A percentile compares a stretch with the other conserved stretches of the same genome.
Evolutionary conservation across 2,329 filamentous ascomycete species (phyloP).

Genomic region (Ophiostoma ulmi): DNA sequence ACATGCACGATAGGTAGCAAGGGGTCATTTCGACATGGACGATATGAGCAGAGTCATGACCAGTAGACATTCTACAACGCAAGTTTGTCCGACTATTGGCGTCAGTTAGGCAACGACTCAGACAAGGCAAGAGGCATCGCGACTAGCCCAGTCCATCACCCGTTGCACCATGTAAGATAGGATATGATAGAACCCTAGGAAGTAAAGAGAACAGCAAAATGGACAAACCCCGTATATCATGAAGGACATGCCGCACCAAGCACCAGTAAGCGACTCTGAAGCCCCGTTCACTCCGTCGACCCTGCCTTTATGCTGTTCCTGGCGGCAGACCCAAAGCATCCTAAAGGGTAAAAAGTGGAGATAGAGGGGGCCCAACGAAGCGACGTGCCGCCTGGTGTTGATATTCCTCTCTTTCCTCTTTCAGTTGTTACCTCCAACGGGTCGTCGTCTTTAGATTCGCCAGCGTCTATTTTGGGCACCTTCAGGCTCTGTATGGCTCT

Average conservation of each 20-base stretch:
- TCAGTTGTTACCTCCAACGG: not conserved
- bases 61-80: not conserved
- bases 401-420: not conserved
- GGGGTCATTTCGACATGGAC: not conserved
- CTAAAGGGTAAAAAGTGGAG: slow-evolving; percentile 6
- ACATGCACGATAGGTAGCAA: slow-evolving; percentile 20
- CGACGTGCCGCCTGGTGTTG: not conserved
- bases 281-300: not conserved
- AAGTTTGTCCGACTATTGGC: not conserved
- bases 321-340: slow-evolving; percentile 14
- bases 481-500: not conserved
- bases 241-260: not conserved
- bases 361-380: slow-evolving; percentile 9
- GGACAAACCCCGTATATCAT: not conserved
- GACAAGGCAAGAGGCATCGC: not conserved
- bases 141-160: not conserved
- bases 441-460: slow-evolving; percentile 15
- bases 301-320: slow-evolving; percentile 18
- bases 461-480: slow-evolving; percentile 16
- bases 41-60: not conserved
- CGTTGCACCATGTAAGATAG: not conserved
- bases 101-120: not conserved
- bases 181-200: not conserved
- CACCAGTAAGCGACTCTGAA: not conserved
- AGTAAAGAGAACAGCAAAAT: not conserved